Evolutionary conservation across 495 filamentous ascomycete species (phyloP).

Genomic region (Tuber microsphaerosporum): DNA sequence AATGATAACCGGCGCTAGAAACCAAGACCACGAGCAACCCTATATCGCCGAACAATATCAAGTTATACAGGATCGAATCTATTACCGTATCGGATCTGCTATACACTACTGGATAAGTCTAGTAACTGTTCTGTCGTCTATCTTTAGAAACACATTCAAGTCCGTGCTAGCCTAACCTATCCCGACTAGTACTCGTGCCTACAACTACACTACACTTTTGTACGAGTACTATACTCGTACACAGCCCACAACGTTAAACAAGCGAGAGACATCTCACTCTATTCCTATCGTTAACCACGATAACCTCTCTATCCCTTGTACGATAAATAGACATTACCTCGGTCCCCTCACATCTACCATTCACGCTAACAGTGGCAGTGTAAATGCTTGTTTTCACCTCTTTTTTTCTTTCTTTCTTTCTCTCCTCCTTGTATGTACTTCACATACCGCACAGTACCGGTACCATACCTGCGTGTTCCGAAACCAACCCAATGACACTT

Average conservation of each 20-base stretch:
- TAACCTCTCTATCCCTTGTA: neutral
- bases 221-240: too few relatives aligned
- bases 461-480: neutral
- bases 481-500: neutral
- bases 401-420: neutral
- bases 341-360: neutral
- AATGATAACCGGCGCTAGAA: neutral
- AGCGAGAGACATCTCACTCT: neutral
- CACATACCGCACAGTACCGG: neutral
- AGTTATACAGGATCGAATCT: neutral
- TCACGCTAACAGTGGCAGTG: neutral
- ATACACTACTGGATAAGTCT: neutral
- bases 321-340: neutral
- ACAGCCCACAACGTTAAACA: neutral
- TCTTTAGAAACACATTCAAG: neutral
- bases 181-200: neutral
- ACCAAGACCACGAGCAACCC: neutral
- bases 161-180: neutral
- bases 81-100: neutral
- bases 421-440: neutral
- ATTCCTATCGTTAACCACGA: neutral
- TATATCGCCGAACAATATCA: neutral
- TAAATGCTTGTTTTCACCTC: constrained; percentile 1
- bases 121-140: neutral
- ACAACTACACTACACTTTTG: neutral